phyloP scores from a whole-genome alignment of 257 asterid genomes.

The Solanum bulbocastanum region DNA sequence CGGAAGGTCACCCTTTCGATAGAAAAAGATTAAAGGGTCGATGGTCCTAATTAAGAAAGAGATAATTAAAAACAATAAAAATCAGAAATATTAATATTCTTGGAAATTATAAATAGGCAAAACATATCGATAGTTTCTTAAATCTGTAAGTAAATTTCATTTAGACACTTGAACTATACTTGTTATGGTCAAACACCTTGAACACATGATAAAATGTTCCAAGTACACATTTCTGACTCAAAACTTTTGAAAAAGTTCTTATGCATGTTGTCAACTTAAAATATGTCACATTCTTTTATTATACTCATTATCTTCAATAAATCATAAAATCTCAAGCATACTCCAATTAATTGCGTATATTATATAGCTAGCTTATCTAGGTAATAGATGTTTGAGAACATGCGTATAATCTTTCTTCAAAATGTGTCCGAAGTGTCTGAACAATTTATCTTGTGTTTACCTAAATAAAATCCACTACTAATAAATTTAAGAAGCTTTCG shows the following conservation, averaged over 20 bases:
- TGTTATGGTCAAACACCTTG: background rate
- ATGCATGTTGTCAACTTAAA: background rate
- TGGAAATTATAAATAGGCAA: background rate
- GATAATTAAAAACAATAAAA: background rate
- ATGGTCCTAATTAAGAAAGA: background rate
- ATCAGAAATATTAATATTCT: background rate
- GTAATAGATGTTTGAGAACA: background rate
- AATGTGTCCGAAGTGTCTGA: background rate
- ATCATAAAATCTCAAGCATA: background rate
- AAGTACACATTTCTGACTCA: background rate
- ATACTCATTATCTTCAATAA: background rate
- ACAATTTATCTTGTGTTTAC: background rate
- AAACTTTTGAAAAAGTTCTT: background rate
- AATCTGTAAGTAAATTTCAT: background rate
- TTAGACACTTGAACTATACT: rapidly evolving
- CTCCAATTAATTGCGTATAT: background rate
- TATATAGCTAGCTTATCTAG: background rate
- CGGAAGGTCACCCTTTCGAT: slow-evolving; percentile 43
- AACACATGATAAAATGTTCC: background rate
- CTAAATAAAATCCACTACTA: background rate
- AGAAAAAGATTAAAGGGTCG: slow-evolving; percentile 30
- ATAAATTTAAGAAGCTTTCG: background rate
- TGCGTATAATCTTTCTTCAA: rapidly evolving
- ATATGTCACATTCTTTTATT: background rate
- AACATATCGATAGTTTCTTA: background rate